Evolutionary conservation across 805 yeast species (phyloP).

Genomic region (Candida hispaniensis): DNA sequence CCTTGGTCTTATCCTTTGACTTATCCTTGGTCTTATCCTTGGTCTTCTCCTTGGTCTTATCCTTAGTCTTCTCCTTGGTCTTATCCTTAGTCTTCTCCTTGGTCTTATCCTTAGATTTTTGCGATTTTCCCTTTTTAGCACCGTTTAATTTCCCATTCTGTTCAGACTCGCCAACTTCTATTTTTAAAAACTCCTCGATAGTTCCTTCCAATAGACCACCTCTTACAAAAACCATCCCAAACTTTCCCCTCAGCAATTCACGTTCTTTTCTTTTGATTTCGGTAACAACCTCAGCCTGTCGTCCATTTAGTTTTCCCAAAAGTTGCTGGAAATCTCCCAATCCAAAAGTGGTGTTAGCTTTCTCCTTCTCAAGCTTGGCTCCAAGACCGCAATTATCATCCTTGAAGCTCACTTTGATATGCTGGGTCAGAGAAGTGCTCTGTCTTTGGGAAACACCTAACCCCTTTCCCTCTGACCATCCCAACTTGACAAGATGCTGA

Average conservation of each 20-base stretch:
- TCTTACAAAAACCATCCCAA: constrained; percentile 79
- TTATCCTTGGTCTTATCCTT: constrained; percentile 27
- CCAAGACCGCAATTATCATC: constrained; percentile 84
- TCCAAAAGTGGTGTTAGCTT: constrained; percentile 76
- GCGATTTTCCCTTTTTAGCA: constrained; percentile 26
- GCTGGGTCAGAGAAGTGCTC: constrained; percentile 55
- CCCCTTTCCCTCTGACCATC: constrained; percentile 91
- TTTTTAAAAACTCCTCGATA: constrained; percentile 49
- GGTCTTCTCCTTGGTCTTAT: constrained; percentile 26
- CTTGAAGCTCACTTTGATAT: constrained; percentile 72
- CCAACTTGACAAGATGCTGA: constrained; percentile 65
- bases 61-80: constrained; percentile 24
- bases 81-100: constrained; percentile 23
- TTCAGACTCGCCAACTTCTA: constrained; percentile 14
- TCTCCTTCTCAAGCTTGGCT: constrained; percentile 42
- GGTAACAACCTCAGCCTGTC: constrained; percentile 44
- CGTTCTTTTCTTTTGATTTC: constrained; percentile 52
- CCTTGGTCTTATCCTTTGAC: too few species aligned
- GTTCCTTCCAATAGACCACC: constrained; percentile 80
- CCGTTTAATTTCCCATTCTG: constrained; percentile 13
- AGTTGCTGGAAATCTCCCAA: constrained; percentile 87
- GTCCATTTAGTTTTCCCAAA: constrained; percentile 81
- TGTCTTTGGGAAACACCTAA: constrained; percentile 46
- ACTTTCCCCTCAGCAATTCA: constrained; percentile 66
- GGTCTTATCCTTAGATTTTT: constrained; percentile 25